A percentile compares a stretch with the other conserved stretches of the same genome.
phyloP scores from a whole-genome alignment of 31 red algal species.

The Odonthalia washingtoniensis region DNA sequence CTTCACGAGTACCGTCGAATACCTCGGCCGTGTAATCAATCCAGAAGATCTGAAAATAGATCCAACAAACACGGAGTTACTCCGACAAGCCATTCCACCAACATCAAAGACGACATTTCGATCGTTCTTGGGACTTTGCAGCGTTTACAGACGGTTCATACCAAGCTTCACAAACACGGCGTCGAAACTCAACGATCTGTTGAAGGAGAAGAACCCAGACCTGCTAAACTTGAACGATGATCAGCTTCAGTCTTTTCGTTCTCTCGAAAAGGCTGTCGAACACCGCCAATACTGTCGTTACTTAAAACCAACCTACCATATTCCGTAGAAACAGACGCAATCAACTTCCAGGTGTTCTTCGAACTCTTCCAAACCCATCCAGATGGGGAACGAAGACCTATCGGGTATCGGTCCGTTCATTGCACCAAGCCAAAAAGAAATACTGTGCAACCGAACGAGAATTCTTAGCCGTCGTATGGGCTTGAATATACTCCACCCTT shows the following conservation, averaged over 20 bases:
- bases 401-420: slow-evolving; percentile 35
- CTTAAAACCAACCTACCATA: not conserved
- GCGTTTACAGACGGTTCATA: slow-evolving; percentile 7
- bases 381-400: not conserved
- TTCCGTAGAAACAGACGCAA: slow-evolving; percentile 37
- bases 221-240: no score
- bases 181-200: not conserved
- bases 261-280: not conserved
- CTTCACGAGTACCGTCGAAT: no score
- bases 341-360: slow-evolving; percentile 23
- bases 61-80: no score
- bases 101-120: slow-evolving; percentile 12
- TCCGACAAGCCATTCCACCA: no score
- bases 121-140: slow-evolving; percentile 19
- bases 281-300: not conserved
- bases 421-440: no score
- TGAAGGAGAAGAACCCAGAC: no score
- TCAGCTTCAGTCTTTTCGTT: slow-evolving; percentile 9
- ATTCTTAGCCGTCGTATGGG: no score
- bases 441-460: no score
- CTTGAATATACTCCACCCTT: no score
- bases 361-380: not conserved
- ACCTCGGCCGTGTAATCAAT: no score
- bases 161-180: not conserved
- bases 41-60: no score